Base-by-base conservation (phyloP, 2,329 filamentous ascomycete genomes). In the Aspergillus versicolor region DNA sequence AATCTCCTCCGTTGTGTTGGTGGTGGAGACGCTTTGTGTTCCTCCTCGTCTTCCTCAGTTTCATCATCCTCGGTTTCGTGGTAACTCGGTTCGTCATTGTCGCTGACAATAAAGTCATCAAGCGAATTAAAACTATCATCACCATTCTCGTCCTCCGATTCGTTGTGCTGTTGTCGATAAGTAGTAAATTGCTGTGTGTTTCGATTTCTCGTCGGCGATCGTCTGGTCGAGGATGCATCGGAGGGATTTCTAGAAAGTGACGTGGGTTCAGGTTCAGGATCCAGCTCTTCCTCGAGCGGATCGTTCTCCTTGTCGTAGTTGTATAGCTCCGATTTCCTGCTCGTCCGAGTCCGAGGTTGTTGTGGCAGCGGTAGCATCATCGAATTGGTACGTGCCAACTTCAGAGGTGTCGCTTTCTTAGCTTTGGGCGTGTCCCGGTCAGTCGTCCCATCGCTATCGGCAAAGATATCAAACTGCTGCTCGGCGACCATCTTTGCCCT, bases 71-170 rank as follows among this genome's bases (percentile, higher is more conserved):
- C 68, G 50, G 65, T 66, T 49, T 73, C 70, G 58, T 70, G 62
- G 32, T 66, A 73, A 56, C 72, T 76, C 22, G 67, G 54, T 49
- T 75, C 68, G 12, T 75, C 72, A 66, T 74, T 68, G 61, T 76
- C 73, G 49, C 72, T 73, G 57, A 75, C 70, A 61, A 77, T 72
- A 52, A 76, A 77, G 52, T 71, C 74, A 27, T 75, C 71, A 34
- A 77, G 61, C 42, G 74, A 77, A 57, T 74, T 65, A 47, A 70
- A 71, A 48, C 68, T 68, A 51, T 70, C 65, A 22, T 58, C 64
- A 46, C 61, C 62, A 19, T 67, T 64, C 21, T 68, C 65, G 6
- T 68, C 63, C 42, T 67, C 67, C 3, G 61, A 63, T 5, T 64
- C 58, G 9, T 51, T 46, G 15, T 63, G 59, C 24, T 57, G 56